Base-by-base conservation (phyloP, 1,284 basidiomycete genomes). In the Sporisorium exsertum region DNA sequence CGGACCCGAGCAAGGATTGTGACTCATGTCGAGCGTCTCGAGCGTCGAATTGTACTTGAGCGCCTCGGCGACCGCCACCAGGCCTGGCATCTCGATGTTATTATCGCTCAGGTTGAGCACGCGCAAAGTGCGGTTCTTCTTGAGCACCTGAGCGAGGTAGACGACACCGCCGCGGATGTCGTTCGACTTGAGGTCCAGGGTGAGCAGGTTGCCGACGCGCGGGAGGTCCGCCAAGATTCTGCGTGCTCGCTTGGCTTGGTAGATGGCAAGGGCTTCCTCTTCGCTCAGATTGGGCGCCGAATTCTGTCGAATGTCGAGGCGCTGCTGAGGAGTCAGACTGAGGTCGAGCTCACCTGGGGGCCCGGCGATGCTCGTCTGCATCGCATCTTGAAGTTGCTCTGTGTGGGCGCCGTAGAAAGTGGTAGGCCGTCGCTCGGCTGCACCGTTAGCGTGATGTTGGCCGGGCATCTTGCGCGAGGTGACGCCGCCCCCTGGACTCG, bases 61-160 rank as follows among this genome's bases (percentile, higher is more conserved):
- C 15, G 94, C 93, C 85, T 98, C 96, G 0, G 94, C 94, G 15
- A 99, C 88, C 0, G 89, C 87, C 0, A 92, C 90, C 15, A 99
- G 88, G 50, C 94, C 94, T 9, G 89, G 87, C 2, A 93, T 89
- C 66, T 96, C 95, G 22, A 98, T 90, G 84, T 92, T 93, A 86
- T 98, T 98, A 83, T 98, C 95, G 81, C 92, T 92, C 52, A 98
- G 87, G 84, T 97, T 98, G 33, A 97, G 89, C 15, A 97, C 92
- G 85, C 95, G 96, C 42, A 99, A 88, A 1, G 96, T 98, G 32
- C 95, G 89, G 86, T 99, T 99, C 46, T 95, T 91, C 85, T 97
- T 98, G 70, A 99, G 87, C 0, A 97, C 95, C 86, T 97, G 95
- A 0, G 94, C 92, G 45, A 99, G 90, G 85, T 97, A 97, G 0